Evolutionary conservation across 352 stramenopile genomes (phyloP).

Genomic region (Hyaloperonospora brassicae): DNA sequence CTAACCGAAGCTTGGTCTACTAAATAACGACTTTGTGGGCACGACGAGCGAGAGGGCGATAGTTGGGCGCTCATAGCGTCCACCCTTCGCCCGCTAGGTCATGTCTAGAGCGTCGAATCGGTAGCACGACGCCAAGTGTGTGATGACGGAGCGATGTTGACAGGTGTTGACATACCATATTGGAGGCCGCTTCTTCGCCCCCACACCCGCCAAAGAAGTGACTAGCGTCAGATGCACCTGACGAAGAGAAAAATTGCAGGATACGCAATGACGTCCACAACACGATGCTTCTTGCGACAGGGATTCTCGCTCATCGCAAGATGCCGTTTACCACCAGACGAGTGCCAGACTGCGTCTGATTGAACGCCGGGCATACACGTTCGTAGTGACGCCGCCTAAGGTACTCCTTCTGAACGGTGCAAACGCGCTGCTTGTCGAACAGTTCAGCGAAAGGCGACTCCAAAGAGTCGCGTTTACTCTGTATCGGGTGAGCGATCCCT

Average conservation of each 20-base stretch:
- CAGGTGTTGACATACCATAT: neutral
- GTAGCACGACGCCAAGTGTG: constrained; percentile 58
- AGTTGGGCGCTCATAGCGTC: constrained; percentile 20
- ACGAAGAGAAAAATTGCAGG: too few relatives aligned
- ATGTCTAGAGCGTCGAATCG: constrained; percentile 59
- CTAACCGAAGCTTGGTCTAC: constrained; percentile 45
- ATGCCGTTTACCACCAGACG: neutral
- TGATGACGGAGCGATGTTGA: constrained; percentile 62
- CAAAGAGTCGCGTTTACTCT: constrained; percentile 28
- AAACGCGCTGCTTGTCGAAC: constrained; percentile 30
- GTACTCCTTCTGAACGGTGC: constrained; percentile 49
- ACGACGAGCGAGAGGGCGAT: constrained; percentile 15
- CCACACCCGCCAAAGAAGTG: too few relatives aligned
- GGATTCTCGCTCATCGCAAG: neutral
- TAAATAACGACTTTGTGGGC: constrained; percentile 61
- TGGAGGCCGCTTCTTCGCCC: too few relatives aligned
- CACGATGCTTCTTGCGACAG: too few relatives aligned
- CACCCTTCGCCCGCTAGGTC: constrained; percentile 28
- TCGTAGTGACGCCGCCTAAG: constrained; percentile 25
- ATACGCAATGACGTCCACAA: too few relatives aligned
- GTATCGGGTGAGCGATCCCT: constrained; percentile 17
- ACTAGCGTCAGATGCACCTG: too few relatives aligned
- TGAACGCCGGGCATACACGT: neutral
- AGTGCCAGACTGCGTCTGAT: neutral
- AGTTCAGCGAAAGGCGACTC: constrained; percentile 37